Evolutionary conservation across 345 rosid genomes (phyloP).

Genomic region (Salix arbutifolia): DNA sequence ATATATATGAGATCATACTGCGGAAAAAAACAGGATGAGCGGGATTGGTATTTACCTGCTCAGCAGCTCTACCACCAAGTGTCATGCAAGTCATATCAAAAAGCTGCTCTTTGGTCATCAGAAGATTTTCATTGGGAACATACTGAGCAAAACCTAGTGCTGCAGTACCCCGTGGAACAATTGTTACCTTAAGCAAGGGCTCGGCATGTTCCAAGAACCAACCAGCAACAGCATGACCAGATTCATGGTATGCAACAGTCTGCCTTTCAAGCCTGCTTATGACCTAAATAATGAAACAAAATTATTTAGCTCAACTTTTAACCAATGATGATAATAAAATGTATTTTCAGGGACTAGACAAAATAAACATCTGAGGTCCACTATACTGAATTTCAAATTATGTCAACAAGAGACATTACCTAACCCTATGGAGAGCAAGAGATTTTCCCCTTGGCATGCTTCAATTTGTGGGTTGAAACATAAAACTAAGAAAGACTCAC

Average conservation of each 20-base stretch:
- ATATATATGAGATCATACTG: background rate
- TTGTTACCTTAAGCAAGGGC: conserved; percentile 92
- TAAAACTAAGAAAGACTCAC: background rate
- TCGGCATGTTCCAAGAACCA: conserved; percentile 98
- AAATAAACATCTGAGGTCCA: background rate
- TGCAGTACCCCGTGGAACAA: conserved; percentile 95
- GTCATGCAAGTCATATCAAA: conserved; percentile 97
- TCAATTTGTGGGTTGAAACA: background rate
- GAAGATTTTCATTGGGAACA: conserved; percentile 91
- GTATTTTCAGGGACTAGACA: background rate
- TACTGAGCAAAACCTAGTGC: conserved; percentile 96
- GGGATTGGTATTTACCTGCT: conserved; percentile 51
- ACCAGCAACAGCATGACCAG: conserved; percentile 92
- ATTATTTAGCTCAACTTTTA: background rate
- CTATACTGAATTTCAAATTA: background rate
- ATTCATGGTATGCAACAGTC: conserved; percentile 94
- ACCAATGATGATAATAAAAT: background rate
- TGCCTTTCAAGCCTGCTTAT: conserved; percentile 87
- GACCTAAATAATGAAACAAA: conserved; percentile 36
- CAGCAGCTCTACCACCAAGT: conserved; percentile 97
- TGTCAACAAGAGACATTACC: background rate
- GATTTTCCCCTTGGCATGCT: background rate
- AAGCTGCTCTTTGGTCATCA: conserved; percentile 93
- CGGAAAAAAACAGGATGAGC: background rate
- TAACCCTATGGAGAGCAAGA: background rate